Evolutionary conservation across 2,329 filamentous ascomycete genomes (phyloP), one percentile per base, ranked within the genome.

Genomic region (Fusarium illudens): DNA sequence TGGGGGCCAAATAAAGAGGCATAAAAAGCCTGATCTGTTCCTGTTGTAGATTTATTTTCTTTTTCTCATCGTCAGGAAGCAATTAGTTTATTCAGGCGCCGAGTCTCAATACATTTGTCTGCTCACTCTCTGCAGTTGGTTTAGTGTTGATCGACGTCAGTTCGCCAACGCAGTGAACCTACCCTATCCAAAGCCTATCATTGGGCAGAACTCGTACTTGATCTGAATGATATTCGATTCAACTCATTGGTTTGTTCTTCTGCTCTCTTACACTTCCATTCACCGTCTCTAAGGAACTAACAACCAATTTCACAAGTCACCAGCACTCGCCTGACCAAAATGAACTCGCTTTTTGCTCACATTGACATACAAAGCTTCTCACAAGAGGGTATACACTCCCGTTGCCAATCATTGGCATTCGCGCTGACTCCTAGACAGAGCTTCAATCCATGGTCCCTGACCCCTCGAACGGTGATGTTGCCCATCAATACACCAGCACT

Each of bases 321-420:
- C 17, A 50, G 48, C 22, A 13, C n/a, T 1, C 7, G 1, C 9
- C 25, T 20, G 3, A 20, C 15, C 37, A 56, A 10, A 10, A 68
- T 68, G 65, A 39, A 19, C 4, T 9, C 65, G 3, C 15, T 27
- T 15, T 68, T 68, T 11, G 48, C 34, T 15, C 4, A 20, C 0
- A 51, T 68, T n/a, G 33, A 62, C 9, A 56, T 68, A 58, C 13
- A 33, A 17, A 42, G 57, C 51, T 29, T 68, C 19, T 19, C 60
- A 0, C 22, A 30, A 3, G 48, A 68, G 15, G 30, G 65, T 68
- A 42, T n/a, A 32, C 1, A 6, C 2, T 3, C 1, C 5, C 3
- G 29, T 22, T 8, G 10, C 4, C 19, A 6, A 2, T 6, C 1
- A 5, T 2, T 52, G 2, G 3, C 8, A 2, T 32, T 22, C 5